phyloP scores from a whole-genome alignment of 2,329 filamentous ascomycete species.

The Thermothelomyces thermophilus region DNA sequence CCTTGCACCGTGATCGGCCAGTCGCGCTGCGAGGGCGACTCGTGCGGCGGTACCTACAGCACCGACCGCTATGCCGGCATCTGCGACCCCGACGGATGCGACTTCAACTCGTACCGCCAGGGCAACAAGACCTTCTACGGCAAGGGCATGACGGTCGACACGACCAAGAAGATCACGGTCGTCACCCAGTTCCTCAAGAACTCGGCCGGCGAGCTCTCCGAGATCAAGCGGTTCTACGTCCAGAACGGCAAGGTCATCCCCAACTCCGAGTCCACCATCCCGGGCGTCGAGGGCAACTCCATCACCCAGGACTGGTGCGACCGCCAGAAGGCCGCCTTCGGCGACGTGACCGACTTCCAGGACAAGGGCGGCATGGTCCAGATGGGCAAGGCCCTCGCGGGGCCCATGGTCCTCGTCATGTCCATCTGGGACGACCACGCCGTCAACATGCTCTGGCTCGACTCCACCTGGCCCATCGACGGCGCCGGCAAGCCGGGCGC shows the following conservation, averaged over 20 bases:
- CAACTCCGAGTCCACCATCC: slow-evolving; percentile 41
- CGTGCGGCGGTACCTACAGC: slow-evolving; percentile 48
- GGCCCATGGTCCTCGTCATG: slow-evolving; percentile 43
- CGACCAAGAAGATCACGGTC: slow-evolving; percentile 54
- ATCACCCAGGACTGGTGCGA: slow-evolving; percentile 55
- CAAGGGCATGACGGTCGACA: slow-evolving; percentile 50
- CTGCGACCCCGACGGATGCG: slow-evolving; percentile 64
- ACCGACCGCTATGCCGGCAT: slow-evolving; percentile 51
- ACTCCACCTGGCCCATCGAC: slow-evolving; percentile 55
- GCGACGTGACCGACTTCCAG: slow-evolving; percentile 47
- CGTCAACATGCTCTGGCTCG: slow-evolving; percentile 68
- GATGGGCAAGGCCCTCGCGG: slow-evolving; percentile 44
- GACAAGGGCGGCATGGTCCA: slow-evolving; percentile 49
- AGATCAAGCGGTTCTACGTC: slow-evolving; percentile 60
- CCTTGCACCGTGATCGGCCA: slow-evolving; percentile 49
- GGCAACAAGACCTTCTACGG: slow-evolving; percentile 60
- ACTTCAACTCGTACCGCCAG: slow-evolving; percentile 64
- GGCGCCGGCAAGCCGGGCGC: slow-evolving; percentile 38
- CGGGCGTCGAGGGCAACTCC: slow-evolving; percentile 36
- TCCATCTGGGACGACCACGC: slow-evolving; percentile 59
- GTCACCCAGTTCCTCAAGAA: slow-evolving; percentile 56
- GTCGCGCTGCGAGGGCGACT: slow-evolving; percentile 43
- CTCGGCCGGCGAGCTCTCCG: slow-evolving; percentile 45
- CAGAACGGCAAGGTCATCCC: slow-evolving; percentile 54
- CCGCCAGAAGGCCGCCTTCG: slow-evolving; percentile 51